Evolutionary conservation across 768 basidiomycete genomes (phyloP).

Genomic region (Hericium alpestre): DNA sequence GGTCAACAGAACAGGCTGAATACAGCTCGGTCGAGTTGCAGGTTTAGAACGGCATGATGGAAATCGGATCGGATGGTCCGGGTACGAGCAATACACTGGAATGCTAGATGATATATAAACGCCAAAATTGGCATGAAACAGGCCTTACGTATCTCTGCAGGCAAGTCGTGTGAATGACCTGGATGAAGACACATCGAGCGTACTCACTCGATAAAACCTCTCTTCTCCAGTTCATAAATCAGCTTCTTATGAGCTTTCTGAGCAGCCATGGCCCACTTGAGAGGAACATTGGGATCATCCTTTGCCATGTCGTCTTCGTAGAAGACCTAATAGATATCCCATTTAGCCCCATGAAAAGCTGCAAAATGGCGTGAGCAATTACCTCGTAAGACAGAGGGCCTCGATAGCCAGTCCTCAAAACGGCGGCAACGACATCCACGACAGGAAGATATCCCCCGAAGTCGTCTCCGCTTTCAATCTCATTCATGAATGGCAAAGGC

Average conservation of each 20-base stretch:
- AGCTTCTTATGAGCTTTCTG: slow-evolving; percentile 11
- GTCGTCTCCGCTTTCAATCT: slow-evolving; percentile 4
- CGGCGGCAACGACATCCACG: slow-evolving; percentile 17
- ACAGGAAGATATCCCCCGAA: slow-evolving; percentile 19
- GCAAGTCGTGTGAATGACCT: too few species aligned
- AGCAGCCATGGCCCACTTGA: slow-evolving; percentile 15
- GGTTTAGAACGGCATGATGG: too few species aligned
- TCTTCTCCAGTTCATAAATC: slow-evolving; percentile 8
- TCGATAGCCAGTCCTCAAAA: slow-evolving; percentile 20
- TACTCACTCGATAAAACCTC: background rate
- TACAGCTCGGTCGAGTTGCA: too few species aligned
- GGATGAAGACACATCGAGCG: background rate
- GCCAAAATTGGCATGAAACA: too few species aligned
- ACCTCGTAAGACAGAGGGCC: slow-evolving; percentile 22
- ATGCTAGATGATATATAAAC: too few species aligned
- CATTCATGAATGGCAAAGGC: slow-evolving; percentile 19
- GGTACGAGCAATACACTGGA: too few species aligned
- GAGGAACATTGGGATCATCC: slow-evolving; percentile 12
- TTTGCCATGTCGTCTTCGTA: slow-evolving; percentile 15
- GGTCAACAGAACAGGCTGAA: too few species aligned
- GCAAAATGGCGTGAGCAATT: background rate
- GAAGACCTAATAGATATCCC: slow-evolving; percentile 12
- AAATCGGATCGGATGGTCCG: too few species aligned
- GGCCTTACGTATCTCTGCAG: too few species aligned
- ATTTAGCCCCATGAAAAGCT: background rate